Base-by-base conservation (phyloP, 2,329 filamentous ascomycete genomes). In the Phaeosphaeria sp. region DNA sequence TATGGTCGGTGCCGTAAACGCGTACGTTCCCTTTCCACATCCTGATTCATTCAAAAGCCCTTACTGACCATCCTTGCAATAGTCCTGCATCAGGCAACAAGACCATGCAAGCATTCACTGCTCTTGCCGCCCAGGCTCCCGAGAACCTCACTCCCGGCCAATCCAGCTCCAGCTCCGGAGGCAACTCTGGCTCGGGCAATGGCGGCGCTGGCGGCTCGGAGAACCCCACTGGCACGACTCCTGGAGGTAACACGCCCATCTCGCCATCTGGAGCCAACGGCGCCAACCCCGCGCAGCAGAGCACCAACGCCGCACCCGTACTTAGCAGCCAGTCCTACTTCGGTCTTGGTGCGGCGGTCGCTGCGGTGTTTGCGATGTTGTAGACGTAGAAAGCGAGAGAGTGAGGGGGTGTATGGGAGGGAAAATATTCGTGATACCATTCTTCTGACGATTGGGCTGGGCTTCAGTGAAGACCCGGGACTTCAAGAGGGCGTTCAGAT, bases 1-100 rank as follows among this genome's bases (percentile, higher is more conserved):
- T 60, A 93, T 93, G 89, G 83, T 85, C 56, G 89, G 91, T 80
- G 89, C 91, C 30, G 88, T 93, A 73, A 93, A 93, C 77, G 86
- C 89, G 88, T 90, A 78, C 78, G 87, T 67, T 44, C 18, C 27
- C 78, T 67, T 40, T 18, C 24, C n/a, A n/a, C n/a, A 78, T 25
- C 17, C 39, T 3, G 2, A 45, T 13, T 40, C 50, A n/a, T n/a
- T n/a, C 39, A 36, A 1, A 20, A 6, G 17, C 3, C n/a, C 7
- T 45, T 48, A 39, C 69, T 76, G 59, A 77, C 61, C 47, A 6
- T 9, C 3, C 18, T 13, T 15, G 45, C n/a, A n/a, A n/a, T n/a
- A 76, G 72, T 53, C 67, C 73, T 52, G 52, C 65, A 9, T 61
- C 69, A n/a, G 76, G 76, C 22, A 72, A 76, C 61, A 74, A 72